Evolutionary conservation across 768 basidiomycete species (phyloP).

Genomic region (Kwoniella europaea): DNA sequence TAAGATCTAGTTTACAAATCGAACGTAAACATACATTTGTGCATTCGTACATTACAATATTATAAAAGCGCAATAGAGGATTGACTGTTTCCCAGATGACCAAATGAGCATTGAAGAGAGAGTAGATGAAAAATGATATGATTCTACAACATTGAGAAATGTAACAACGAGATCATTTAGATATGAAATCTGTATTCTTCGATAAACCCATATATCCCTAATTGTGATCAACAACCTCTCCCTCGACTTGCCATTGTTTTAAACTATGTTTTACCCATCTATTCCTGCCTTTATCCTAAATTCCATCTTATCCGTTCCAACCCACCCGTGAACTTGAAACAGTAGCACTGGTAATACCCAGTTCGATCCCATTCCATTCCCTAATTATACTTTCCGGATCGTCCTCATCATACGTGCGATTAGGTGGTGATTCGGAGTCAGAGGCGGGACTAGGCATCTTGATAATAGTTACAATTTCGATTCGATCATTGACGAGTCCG

Average conservation of each 20-base stretch:
- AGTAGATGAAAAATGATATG: neutral
- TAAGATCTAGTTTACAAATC: no score
- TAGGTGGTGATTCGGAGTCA: neutral
- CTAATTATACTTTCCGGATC: conserved; percentile 30
- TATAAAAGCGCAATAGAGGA: no score
- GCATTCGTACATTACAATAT: no score
- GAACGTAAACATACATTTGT: no score
- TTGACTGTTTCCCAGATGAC: no score
- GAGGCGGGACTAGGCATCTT: conserved; percentile 36
- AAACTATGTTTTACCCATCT: neutral
- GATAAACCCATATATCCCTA: no score
- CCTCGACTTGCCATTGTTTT: no score
- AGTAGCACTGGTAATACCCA: conserved; percentile 33
- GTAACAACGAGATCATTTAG: no score
- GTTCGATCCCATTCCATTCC: conserved; percentile 45
- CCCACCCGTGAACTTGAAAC: neutral
- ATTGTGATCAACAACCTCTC: no score
- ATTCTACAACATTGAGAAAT: neutral
- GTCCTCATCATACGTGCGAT: conserved; percentile 11
- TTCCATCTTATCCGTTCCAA: conserved; percentile 1
- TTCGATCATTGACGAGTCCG: conserved; percentile 26
- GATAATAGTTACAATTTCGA: conserved; percentile 43
- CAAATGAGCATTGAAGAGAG: no score
- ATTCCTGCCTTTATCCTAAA: neutral
- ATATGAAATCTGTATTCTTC: no score